Evolutionary conservation across 148 eudicot species (phyloP).

Genomic region (Rhododendron kiyosumense): DNA sequence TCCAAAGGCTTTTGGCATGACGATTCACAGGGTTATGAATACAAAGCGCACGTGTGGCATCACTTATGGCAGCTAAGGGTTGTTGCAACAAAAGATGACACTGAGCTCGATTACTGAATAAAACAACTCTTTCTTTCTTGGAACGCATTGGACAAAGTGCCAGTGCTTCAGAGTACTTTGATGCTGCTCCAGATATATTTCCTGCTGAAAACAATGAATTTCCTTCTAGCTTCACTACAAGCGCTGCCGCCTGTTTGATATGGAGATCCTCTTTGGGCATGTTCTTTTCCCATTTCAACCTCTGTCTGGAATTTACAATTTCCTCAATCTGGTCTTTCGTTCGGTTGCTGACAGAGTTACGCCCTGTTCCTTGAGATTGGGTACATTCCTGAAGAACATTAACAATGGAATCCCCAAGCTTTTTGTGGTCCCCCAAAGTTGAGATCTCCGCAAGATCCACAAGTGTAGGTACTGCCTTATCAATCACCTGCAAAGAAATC

Average conservation of each 20-base stretch:
- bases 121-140: conserved; percentile 85
- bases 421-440: conserved; percentile 79
- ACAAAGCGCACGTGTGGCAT: conserved; percentile 91
- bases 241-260: conserved; percentile 87
- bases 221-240: conserved; percentile 96
- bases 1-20: conserved; percentile 96
- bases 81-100: conserved; percentile 86
- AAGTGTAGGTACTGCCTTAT: conserved; percentile 76
- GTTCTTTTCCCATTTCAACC: conserved; percentile 74
- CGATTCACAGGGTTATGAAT: conserved; percentile 86
- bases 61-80: conserved; percentile 84
- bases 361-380: conserved; percentile 60
- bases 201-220: conserved; percentile 91
- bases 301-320: conserved; percentile 54
- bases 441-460: conserved; percentile 85
- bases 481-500: conserved; percentile 56
- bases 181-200: conserved; percentile 81
- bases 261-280: conserved; percentile 96
- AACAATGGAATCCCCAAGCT: conserved; percentile 84
- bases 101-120: conserved; percentile 92
- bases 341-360: conserved; percentile 42
- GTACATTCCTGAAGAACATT: conserved; percentile 77
- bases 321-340: conserved; percentile 73
- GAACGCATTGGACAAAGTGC: conserved; percentile 85
- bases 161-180: conserved; percentile 89